A percentile compares a stretch with the other conserved stretches of the same genome.
phyloP scores from a whole-genome alignment of 805 yeast species.

The Cyberlindnera suaveolens region DNA sequence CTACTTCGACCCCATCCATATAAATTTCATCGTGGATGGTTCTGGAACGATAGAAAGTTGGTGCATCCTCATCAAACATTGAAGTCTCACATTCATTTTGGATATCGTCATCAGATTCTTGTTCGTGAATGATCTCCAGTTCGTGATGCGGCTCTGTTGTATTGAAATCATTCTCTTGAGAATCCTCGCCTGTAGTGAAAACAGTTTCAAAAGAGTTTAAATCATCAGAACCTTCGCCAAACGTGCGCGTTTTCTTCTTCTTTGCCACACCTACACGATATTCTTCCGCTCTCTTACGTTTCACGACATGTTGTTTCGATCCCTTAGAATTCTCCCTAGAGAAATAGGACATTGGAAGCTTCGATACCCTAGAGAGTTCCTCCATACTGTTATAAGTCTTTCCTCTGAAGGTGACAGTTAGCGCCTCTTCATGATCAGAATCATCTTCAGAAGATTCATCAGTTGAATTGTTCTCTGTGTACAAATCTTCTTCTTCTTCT shows the following conservation, averaged over 20 bases:
- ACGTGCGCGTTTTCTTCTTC: slow-evolving; percentile 5
- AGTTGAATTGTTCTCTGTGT: slow-evolving; percentile 13
- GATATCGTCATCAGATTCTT: not conserved
- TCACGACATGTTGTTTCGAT: not conserved
- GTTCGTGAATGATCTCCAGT: not conserved
- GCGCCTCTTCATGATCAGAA: not conserved
- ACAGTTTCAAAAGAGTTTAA: not conserved
- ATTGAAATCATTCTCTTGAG: slow-evolving; percentile 2
- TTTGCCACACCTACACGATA: slow-evolving; percentile 20
- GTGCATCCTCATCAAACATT: not conserved
- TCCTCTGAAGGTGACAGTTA: slow-evolving; percentile 14
- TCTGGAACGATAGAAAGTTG: not conserved
- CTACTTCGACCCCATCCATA: not conserved
- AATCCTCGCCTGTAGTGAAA: slow-evolving; percentile 10
- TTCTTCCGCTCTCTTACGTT: slow-evolving; percentile 2
- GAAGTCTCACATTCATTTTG: not conserved
- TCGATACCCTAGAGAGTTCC: slow-evolving; percentile 16
- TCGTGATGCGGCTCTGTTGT: not conserved
- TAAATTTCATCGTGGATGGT: not conserved
- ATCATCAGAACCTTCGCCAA: not conserved
- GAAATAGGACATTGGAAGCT: slow-evolving; percentile 20
- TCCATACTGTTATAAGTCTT: slow-evolving; percentile 15
- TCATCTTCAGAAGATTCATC: slow-evolving; percentile 10
- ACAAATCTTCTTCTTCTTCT: slow-evolving; percentile 10
- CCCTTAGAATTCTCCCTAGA: slow-evolving; percentile 5